These are phyloP conservation scores for Barnettozyma hawaiiensis DNA, from an alignment of 1,139 yeast species.

Conservation along the genomic window DNA sequence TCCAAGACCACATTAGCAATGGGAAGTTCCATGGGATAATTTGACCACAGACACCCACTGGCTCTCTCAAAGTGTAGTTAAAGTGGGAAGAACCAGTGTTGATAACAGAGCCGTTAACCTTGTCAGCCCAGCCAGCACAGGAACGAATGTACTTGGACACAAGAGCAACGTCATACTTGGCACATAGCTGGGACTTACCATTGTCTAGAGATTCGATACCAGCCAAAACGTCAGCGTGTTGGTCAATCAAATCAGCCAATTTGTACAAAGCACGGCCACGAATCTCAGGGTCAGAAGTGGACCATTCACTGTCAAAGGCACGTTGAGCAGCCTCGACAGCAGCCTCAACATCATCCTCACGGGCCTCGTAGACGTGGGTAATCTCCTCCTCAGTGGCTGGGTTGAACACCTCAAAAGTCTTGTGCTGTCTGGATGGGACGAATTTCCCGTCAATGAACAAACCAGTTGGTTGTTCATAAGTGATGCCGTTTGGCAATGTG, in stretches of 20 bases:
- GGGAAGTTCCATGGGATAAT: conserved; percentile 92
- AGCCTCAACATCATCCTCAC: conserved; percentile 40
- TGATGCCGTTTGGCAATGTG: conserved; percentile 48
- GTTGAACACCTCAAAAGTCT: conserved; percentile 38
- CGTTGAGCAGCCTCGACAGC: conserved; percentile 43
- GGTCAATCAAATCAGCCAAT: conserved; percentile 55
- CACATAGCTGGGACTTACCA: conserved; percentile 57
- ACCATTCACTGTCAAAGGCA: conserved; percentile 39
- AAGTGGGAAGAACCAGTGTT: conserved; percentile 52
- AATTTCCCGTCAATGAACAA: conserved; percentile 44
- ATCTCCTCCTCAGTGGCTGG: conserved; percentile 45
- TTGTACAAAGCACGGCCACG: conserved; percentile 51
- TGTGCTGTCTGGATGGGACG: conserved; percentile 35
- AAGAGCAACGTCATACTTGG: conserved; percentile 51
- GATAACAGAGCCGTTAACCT: conserved; percentile 57
- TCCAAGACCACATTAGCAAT: conserved; percentile 73
- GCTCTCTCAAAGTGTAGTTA: conserved; percentile 48
- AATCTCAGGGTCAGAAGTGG: conserved; percentile 38
- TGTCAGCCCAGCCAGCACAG: conserved; percentile 77
- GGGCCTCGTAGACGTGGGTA: conserved; percentile 40
- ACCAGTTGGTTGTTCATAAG: conserved; percentile 48
- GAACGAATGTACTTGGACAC: conserved; percentile 55
- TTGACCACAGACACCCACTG: conserved; percentile 76
- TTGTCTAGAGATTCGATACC: conserved; percentile 71
- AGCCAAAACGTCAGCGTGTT: conserved; percentile 50